A percentile compares a stretch with the other conserved stretches of the same genome.
Conservation (phyloP, 768 basidiomycete species). For the Suillus variegatus region DNA sequence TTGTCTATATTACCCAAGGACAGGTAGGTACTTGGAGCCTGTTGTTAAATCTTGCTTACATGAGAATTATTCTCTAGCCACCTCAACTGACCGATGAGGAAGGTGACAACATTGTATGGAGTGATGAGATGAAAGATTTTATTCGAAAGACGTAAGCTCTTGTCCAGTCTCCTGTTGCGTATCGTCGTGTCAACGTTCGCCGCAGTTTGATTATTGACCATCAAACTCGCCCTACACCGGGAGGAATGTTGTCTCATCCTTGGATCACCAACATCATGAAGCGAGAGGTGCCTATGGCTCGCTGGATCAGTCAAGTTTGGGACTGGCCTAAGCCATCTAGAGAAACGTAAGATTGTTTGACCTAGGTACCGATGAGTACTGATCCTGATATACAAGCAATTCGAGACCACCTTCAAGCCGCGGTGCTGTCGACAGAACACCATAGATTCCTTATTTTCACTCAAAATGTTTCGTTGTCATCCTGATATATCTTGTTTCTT, state of each 20-base stretch:
- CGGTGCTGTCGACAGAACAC: slow-evolving; percentile 4
- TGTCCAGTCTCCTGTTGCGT: slow-evolving; percentile 5
- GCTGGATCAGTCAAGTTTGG: slow-evolving; percentile 87
- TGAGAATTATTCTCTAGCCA: slow-evolving; percentile 47
- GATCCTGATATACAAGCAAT: neutral
- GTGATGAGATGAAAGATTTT: slow-evolving; percentile 88
- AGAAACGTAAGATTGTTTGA: slow-evolving; percentile 20
- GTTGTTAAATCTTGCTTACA: slow-evolving; percentile 20
- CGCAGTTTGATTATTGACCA: slow-evolving; percentile 72
- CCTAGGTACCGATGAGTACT: neutral
- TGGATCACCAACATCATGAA: slow-evolving; percentile 81
- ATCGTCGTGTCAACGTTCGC: slow-evolving; percentile 9
- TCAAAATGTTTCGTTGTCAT: neutral
- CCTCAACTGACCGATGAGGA: slow-evolving; percentile 81
- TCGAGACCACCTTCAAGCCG: slow-evolving; percentile 8
- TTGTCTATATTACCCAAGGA: slow-evolving; percentile 84
- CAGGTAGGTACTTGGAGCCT: slow-evolving; percentile 48
- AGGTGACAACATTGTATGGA: slow-evolving; percentile 58
- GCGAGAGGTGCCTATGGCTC: slow-evolving; percentile 85
- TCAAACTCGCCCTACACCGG: slow-evolving; percentile 72
- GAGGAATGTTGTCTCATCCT: slow-evolving; percentile 78
- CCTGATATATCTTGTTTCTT: slow-evolving; percentile 7
- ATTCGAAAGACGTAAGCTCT: slow-evolving; percentile 70
- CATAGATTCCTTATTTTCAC: slow-evolving; percentile 4
- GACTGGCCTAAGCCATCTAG: slow-evolving; percentile 58